Base-by-base conservation (phyloP, 495 filamentous ascomycete species). In the Jackrogersella minutella region DNA sequence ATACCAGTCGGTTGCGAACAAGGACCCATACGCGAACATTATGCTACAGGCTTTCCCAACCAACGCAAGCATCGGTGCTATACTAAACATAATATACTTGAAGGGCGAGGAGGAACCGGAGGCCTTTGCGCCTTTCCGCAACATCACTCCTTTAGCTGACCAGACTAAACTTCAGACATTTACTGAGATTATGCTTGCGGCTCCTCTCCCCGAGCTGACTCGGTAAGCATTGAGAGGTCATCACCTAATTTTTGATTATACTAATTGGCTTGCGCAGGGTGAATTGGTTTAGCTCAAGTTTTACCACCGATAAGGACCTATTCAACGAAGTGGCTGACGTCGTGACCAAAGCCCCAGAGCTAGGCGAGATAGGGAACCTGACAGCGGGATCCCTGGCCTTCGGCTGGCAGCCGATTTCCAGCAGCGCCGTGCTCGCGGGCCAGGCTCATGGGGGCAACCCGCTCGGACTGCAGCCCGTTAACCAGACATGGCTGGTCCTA, bases 11-110 rank as follows among this genome's bases (percentile, higher is more conserved):
- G 62, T 56, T 33, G 37, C 44, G 5, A 56, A 66, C 40, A 73
- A 73, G 54, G 61, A 73, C 51, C 61, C 58, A 5, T 69, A 71
- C 37, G 71, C 68, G 14, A 71, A 73, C 21, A 66, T 73, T 26
- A 72, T 74, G 65, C 31, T 74, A 11, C 69, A 74, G 49, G 65
- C 57, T 9, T 74, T 72, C 50, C 65, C 66, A 39, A 64, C 63
- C 17, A 72, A 72, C 33, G 71, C 56, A 30, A 74, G 41, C 1
- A 60, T 74, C 40, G 69, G 72, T 8, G 66, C 71, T 8, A 59
- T 72, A 26, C 30, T 76, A 17, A 69, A 73, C 28, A 72, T 76
- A 43, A 68, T 71, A 14, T 69, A 71, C 62, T 39, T 60, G 36
- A 71, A 71, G 54, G 50, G 59, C 11, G 65, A 61, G 30, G 62